Base-by-base conservation (phyloP, 2,329 filamentous ascomycete species). In the Monilinia laxa region DNA sequence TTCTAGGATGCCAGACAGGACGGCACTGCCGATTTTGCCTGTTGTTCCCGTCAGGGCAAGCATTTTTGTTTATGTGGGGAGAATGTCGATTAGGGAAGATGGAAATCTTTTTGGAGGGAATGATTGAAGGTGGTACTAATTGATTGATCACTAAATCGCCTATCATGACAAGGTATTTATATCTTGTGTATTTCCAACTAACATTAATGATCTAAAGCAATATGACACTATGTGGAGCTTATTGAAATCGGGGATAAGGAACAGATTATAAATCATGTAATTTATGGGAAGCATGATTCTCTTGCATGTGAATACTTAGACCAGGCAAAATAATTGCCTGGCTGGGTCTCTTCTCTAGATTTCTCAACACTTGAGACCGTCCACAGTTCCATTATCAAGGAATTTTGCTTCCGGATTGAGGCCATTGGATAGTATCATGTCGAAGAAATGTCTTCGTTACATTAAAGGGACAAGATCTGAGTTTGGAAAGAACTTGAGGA, bases 1-100 rank as follows among this genome's bases (percentile, higher is more conserved):
- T 16, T 52, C 25, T 20, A 71, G 69, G 47, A 71, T 47, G 47
- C 62, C 67, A 16, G 66, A 20, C 20, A 71, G 57, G 35, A 67
- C 62, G 0, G 69, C 67, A 20, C 69, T 64, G 42, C 70, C 70
- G 20, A 69, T 64, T 42, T 71, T 69, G 25, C 69, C 70, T 28
- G 69, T 68, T n/a, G 59, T 62, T 35, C 65, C 60, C 49, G 63
- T 69, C 35, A 71, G 58, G 1, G 59, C 67, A 12, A 69, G 63
- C 68, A 65, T 69, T 42, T 54, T 58, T 45, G 16, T 58, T 10
- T 31, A 45, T 58, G 1, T 25, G 18, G 16, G 4, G 16, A 14
- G 23, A 11, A 28, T 9, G 9, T 0, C 10, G 28, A 31, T 31
- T 45, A 23, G 3, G n/a, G 10, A 9, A n/a, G 1, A 12, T 14